Base-by-base conservation (phyloP, 2,329 filamentous ascomycete species). In the Didymella pinodella region DNA sequence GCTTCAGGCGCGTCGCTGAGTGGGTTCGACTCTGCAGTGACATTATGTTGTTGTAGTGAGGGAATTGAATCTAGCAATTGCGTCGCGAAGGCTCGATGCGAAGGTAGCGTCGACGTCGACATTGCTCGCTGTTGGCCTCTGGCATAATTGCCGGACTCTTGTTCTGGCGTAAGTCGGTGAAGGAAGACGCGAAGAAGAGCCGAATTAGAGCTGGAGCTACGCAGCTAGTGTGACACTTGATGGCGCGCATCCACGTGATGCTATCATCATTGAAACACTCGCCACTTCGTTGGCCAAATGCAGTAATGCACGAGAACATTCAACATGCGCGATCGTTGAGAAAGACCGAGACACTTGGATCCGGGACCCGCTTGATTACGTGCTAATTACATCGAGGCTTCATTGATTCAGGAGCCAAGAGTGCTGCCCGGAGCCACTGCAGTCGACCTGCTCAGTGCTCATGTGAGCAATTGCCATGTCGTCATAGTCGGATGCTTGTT, bases 11-110 rank as follows among this genome's bases (percentile, higher is more conserved):
- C 57, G 59, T 57, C 54, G 64, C 55, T 65, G 18, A 81, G 70
- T 10, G 85, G 82, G 65, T 84, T 85, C 45, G 41, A 7, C 20
- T 71, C 47, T 40, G 72, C 64, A 36, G 76, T 61, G 14, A 71
- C 64, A 36, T 76, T 59, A 12, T 72, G 49, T 18, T 55, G 44
- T 18, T 52, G 58, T 22, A 41, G 40, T 5, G 43, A 56, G 44
- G 67, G 56, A 14, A 77, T 55, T 1, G 74, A 71, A 14, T 67
- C 59, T 26, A 78, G 48, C 20, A 78, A 64, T 29, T 69, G 64
- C n/a, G 73, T 77, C 57, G 78, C 59, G 59, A 78, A 75, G 48
- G 56, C 51, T 51, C 73, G 75, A 45, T 68, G 63, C 7, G 68
- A 54, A 16, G 71, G 67, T 11, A 68, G 18, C 22, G 45, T 54